These are phyloP conservation scores for Aspergillus bombycis DNA, from an alignment of 2,329 filamentous ascomycete species.

Conservation along the genomic window DNA sequence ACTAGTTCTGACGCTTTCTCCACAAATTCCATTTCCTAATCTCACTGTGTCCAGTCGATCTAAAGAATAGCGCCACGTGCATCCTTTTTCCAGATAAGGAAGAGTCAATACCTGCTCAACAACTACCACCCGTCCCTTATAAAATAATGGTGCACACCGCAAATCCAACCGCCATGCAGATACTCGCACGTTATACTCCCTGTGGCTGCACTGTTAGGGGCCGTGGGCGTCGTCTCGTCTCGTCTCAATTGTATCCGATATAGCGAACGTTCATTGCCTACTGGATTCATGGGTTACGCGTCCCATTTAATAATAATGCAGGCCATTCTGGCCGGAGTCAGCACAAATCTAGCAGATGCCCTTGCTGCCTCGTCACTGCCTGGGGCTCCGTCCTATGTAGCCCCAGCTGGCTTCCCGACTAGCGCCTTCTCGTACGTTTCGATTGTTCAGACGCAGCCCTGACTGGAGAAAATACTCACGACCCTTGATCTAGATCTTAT, in stretches of 20 bases:
- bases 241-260: background rate
- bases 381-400: conserved; percentile 28
- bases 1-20: background rate
- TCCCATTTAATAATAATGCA: conserved; percentile 12
- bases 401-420: conserved; percentile 54
- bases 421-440: conserved; percentile 49
- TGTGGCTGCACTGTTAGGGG: background rate
- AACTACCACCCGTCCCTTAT: background rate
- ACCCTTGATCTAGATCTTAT: conserved; percentile 27
- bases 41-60: conserved; percentile 1
- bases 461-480: background rate
- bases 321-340: conserved; percentile 14
- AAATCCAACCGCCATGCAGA: background rate
- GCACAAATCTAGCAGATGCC: conserved; percentile 5
- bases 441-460: background rate
- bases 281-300: background rate
- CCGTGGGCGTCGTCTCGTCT: background rate
- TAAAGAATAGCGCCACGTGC: conserved; percentile 3
- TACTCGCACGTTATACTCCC: background rate
- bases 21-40: background rate
- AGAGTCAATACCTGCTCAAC: background rate
- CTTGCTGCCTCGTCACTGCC: conserved; percentile 22
- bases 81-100: background rate
- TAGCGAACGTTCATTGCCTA: background rate
- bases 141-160: background rate